phyloP scores from a whole-genome alignment of 139 green algal species.

The Tetraselmis chui region DNA sequence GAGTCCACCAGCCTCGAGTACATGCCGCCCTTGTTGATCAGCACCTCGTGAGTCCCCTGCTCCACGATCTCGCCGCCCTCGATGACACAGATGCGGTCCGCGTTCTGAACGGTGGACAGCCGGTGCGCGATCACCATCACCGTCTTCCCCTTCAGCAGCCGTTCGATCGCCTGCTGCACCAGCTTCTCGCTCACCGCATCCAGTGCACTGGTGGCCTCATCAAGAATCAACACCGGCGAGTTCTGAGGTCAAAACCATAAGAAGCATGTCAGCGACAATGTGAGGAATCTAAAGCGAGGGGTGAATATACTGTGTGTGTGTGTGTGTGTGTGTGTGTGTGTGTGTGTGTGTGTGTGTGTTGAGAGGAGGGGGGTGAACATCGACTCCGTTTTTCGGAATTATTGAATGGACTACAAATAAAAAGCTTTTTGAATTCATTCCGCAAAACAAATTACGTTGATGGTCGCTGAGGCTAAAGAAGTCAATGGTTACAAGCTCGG shows the following conservation, averaged over 20 bases:
- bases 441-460: too few relatives aligned
- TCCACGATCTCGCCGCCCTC: slow-evolving; percentile 38
- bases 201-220: slow-evolving; percentile 52
- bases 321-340: too few relatives aligned
- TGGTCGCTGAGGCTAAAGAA: too few relatives aligned
- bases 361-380: too few relatives aligned
- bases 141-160: slow-evolving; percentile 37
- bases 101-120: slow-evolving; percentile 59
- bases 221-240: slow-evolving; percentile 55
- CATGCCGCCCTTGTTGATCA: slow-evolving; percentile 17
- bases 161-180: slow-evolving; percentile 48
- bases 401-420: too few relatives aligned
- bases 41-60: slow-evolving; percentile 40
- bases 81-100: slow-evolving; percentile 56
- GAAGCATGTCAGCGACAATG: too few relatives aligned
- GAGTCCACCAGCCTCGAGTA: slow-evolving; percentile 39
- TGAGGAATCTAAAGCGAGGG: too few relatives aligned
- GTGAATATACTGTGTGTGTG: too few relatives aligned
- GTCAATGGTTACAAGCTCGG: too few relatives aligned
- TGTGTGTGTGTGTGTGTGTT: too few relatives aligned
- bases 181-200: slow-evolving; percentile 42
- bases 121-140: slow-evolving; percentile 60
- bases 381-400: too few relatives aligned
- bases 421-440: too few relatives aligned
- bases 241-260: slow-evolving; percentile 10